Evolutionary conservation across 306 rosid species (phyloP), one percentile per base, ranked within the genome.

Genomic region (Castanopsis chinensis): DNA sequence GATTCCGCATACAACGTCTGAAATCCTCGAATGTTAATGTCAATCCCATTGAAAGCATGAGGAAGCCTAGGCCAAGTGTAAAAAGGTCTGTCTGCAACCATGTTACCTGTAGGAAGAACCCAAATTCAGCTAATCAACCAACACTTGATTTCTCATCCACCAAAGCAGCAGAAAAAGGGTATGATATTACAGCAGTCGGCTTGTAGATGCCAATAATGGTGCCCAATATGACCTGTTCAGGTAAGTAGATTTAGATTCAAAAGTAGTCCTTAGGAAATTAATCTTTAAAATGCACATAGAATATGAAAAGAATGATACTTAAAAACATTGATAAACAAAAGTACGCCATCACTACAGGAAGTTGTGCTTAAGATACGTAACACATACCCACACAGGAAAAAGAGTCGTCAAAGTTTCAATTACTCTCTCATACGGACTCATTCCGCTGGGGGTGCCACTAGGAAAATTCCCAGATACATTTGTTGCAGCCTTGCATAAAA

Each of bases 41-140:
- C 88, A 91, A 85, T 64, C 99, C 99, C 99, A 95, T 92, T 4
- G 98, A 95, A 69, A 95, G 92, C 98, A 95, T 95, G 69, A 95
- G 99, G 83, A 95, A 91, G 72, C 99, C 99, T 72, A 91, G 83
- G 67, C 93, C 95, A 80, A 92, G 80, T 23, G 98, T 92, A 80
- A 95, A 95, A 55, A 95, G 91, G 83, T 95, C 98, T 17, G 88
- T 91, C 91, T 85, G 84, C 93, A 95, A 82, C 99, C 99, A 92
- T 70, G 96, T 91, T 76, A 95, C 97, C 97, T 91, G 88, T 72
- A 84, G 78, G 77, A 81, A 79, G 74, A 77, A 56, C 84, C 76
- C 41, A 79, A 78, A 25, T 51, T 67, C 21, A 81, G 75, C 32
- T 59, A 76, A 76, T 83, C 77, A 80, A 69, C 59, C 75, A 78